Base-by-base conservation (phyloP, 192 early-diverging fungal genomes). In the Cladochytrium replicatum region DNA sequence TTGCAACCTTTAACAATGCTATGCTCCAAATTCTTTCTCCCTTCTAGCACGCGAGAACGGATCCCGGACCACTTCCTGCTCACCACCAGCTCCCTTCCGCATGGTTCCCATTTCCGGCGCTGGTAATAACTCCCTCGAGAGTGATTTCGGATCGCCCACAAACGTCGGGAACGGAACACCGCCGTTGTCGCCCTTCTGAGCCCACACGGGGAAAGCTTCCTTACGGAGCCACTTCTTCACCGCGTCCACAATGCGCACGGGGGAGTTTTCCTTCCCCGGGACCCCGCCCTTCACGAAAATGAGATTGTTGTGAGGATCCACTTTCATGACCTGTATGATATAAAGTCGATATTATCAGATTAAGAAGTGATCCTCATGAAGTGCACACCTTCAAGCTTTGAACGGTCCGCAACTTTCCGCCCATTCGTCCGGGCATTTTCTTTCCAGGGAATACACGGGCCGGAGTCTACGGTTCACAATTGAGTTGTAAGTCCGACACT, bases 351-450 rank as follows among this genome's bases (percentile, higher is more conserved):
- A n/a, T 32, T 13, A 0, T 42, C 19, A 3, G 23, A 6, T n/a
- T n/a, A 37, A 24, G 42, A 23, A 25, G 15, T 28, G 17, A 38
- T 1, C 15, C 8, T 11, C 11, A 1, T n/a, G 6, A 25, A 19
- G 11, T 6, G 6, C 28, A 60, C 24, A 95, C 86, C 50, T 87
- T 74, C 8, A 93, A 63, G 48, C 78, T 88, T 52, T 88, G 84
- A 22, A 82, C 80, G 2, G 91, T 93, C 0, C 72, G 61, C 52
- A 66, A 83, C 39, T 88, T 81, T 43, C 84, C 85, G 45, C 94
- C 94, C 83, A 98, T 88, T 21, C 86, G 81, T 38, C 94, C 94
- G 15, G 92, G 81, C 94, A 98, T 98, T 57, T 98, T 98, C 72
- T 91, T 98, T 15, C 94, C 94, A 52, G 88, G 88, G 59, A 86